Base-by-base conservation (phyloP, 1,284 basidiomycete genomes). In the Ganoderma multipileum region DNA sequence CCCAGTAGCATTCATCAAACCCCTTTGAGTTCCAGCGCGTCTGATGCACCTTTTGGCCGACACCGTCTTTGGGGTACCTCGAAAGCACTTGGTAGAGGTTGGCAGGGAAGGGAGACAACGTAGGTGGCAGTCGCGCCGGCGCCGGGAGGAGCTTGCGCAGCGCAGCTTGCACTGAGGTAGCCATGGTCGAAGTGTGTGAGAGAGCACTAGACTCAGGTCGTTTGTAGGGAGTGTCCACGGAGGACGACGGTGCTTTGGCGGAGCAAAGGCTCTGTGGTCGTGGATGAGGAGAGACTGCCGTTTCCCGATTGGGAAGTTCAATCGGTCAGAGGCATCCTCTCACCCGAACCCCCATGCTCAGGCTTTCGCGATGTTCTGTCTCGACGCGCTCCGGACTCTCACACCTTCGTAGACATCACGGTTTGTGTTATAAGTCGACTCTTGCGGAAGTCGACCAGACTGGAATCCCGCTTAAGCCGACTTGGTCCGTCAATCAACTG, bases 401-500 rank as follows among this genome's bases (percentile, higher is more conserved):
- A 28, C 64, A 59, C 18, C 36, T 38, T 12, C n/a, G 12, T 52
- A 57, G 61, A 26, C 41, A 20, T 2, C 1, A 7, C 0, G 26
- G 12, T 16, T 8, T 41, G 39, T 67, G 64, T 14, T 39, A 47
- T 9, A 74, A 68, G 36, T 66, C 68, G 23, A 70, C 58, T 20
- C 33, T 66, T 18, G 65, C 76, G 2, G 77, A 81, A 33, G 83
- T 84, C 2, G 91, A 93, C 73, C 78, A 82, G 14, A 85, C 81
- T 68, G 90, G 87, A 20, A 87, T 94, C 66, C 93, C 92, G 16
- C 68, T 83, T 0, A 77, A 80, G 61, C 88, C 92, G 28, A 89
- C 89, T 0, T 95, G 93, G 93, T 95, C 93, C 61, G 88, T 95
- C 60, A 85, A 89, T 75, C 81, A 89, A 61, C 84, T 95, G 4